Conservation (phyloP, 768 basidiomycete species). For the Podaxis carcinomalis region DNA sequence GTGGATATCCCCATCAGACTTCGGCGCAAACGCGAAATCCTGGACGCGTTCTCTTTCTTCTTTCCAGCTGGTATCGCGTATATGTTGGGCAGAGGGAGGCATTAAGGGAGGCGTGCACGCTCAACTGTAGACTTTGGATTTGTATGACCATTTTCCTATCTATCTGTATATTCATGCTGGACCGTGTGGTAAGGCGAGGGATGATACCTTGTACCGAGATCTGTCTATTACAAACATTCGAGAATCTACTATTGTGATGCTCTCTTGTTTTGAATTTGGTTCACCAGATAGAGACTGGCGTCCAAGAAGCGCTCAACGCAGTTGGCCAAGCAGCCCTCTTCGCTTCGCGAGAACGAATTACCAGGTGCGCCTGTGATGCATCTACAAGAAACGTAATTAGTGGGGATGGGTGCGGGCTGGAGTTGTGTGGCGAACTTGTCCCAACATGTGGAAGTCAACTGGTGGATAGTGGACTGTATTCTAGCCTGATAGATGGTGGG, state of each 20-base stretch:
- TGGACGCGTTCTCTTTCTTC: constrained; percentile 71
- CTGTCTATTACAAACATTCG: background rate
- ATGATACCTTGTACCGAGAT: constrained; percentile 11
- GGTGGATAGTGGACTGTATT: constrained; percentile 67
- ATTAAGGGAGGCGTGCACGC: constrained; percentile 12
- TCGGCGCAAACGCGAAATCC: constrained; percentile 47
- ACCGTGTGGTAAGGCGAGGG: constrained; percentile 13
- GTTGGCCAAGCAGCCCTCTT: constrained; percentile 80
- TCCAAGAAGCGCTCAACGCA: constrained; percentile 94
- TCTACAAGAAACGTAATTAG: constrained; percentile 31
- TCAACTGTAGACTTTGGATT: constrained; percentile 13
- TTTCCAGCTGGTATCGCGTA: constrained; percentile 50
- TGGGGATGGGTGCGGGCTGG: background rate
- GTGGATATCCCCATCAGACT: constrained; percentile 61
- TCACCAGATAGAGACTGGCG: constrained; percentile 77
- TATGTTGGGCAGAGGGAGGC: constrained; percentile 34
- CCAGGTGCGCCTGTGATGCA: constrained; percentile 80
- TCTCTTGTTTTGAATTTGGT: constrained; percentile 49
- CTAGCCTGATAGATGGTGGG: constrained; percentile 30
- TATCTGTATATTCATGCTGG: constrained; percentile 11
- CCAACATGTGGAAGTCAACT: constrained; percentile 84
- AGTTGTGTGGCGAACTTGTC: constrained; percentile 68
- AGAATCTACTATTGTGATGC: background rate
- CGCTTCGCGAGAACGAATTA: constrained; percentile 71
- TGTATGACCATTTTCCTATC: background rate